A percentile compares a stretch with the other conserved stretches of the same genome.
Evolutionary conservation across 2,329 filamentous ascomycete genomes (phyloP).

Genomic region (Domatiomyces catenatus): DNA sequence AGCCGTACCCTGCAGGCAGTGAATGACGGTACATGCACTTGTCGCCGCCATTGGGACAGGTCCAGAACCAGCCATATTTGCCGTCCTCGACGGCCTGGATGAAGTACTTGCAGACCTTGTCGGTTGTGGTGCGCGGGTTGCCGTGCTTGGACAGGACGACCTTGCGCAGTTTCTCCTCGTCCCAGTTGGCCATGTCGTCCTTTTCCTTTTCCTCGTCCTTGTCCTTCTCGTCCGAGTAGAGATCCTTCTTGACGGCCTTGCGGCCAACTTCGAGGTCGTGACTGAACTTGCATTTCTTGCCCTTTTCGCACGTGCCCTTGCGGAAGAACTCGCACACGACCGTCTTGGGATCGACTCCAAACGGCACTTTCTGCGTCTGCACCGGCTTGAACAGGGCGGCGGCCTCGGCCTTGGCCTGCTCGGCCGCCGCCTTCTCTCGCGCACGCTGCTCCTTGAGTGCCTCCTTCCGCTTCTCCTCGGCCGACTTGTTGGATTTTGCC

Average conservation of each 20-base stretch:
- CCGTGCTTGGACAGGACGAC: constrained; percentile 94
- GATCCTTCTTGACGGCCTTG: constrained; percentile 78
- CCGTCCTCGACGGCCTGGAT: constrained; percentile 94
- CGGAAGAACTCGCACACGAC: constrained; percentile 94
- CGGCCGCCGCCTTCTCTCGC: constrained; percentile 80
- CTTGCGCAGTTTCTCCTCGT: constrained; percentile 82
- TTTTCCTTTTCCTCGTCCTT: constrained; percentile 56
- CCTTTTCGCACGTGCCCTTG: constrained; percentile 94
- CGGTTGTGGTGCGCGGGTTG: constrained; percentile 85
- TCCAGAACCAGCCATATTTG: constrained; percentile 99
- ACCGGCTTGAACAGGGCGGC: constrained; percentile 78
- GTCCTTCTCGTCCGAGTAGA: constrained; percentile 73
- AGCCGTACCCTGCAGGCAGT: constrained; percentile 77
- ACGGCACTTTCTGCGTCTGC: constrained; percentile 93
- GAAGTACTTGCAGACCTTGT: constrained; percentile 99
- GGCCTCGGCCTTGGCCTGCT: constrained; percentile 65
- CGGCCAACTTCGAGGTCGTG: constrained; percentile 81
- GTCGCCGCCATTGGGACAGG: constrained; percentile 87
- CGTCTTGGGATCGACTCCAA: constrained; percentile 95
- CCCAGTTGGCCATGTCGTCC: constrained; percentile 94
- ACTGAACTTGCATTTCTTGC: constrained; percentile 92
- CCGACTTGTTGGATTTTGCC: constrained; percentile 56
- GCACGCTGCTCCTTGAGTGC: constrained; percentile 51
- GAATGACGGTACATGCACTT: constrained; percentile 98
- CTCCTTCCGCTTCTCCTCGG: constrained; percentile 72